Evolutionary conservation across 1,284 basidiomycete species (phyloP), one percentile per base, ranked within the genome.

Genomic region (Ceratobasidium sp.): DNA sequence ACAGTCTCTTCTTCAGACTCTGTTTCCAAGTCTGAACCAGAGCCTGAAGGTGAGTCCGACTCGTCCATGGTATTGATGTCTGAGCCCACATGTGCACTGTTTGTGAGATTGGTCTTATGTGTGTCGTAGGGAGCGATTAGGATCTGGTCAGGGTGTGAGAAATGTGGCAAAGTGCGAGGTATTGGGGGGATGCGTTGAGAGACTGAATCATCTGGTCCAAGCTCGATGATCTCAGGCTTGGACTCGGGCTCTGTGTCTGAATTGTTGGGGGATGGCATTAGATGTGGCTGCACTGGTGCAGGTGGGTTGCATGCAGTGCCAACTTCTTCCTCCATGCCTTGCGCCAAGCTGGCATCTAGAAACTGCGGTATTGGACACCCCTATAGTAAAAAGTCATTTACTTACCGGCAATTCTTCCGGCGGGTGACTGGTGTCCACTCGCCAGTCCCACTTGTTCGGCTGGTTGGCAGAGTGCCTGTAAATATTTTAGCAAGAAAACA

Each of bases 131-230:
- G 42, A 44, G 42, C 42, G 42, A 3, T 3, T 5, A 11, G 58
- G 58, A 44, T 11, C 11, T 16, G 58, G 58, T 44, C 12, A n/a
- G n/a, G n/a, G 42, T 3, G 11, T 40, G 18, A 36, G 21, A 3
- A 42, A 4, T 23, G 58, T 1, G 33, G 33, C 1, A 11, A 54
- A 30, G 53, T 14, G 11, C 3, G 53, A 1, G 23, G 16, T 30
- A 9, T 25, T 30, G 21, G 25, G 21, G 33, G n/a, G 21, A 49
- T 42, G 7, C 28, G 44, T 49, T 63, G 61, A 8, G 61, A 63
- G 3, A 63, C 44, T 9, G 44, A 63, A 28, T 63, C 61, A 11
- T 18, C 44, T 2, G 61, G 61, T 30, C 61, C 61, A 12, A 63
- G 44, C 48, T 63, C 44, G 46, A 63, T 28, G 33, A 28, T 7